These are phyloP conservation scores for Pseudogymnoascus sp. DNA, from an alignment of 2,329 filamentous ascomycete genomes.

Conservation along the genomic window DNA sequence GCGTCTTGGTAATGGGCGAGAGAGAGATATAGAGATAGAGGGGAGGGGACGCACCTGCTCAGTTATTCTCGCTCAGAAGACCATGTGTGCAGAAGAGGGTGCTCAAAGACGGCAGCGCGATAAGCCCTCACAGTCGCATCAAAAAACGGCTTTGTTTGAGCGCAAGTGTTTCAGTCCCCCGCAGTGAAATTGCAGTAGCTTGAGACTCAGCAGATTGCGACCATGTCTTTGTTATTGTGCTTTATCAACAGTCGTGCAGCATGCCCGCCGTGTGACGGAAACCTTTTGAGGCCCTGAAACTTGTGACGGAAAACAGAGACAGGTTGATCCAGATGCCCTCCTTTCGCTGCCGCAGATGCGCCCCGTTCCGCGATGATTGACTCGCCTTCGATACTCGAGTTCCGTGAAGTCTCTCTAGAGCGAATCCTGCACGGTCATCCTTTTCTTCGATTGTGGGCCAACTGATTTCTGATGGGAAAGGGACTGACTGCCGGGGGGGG, in stretches of 20 bases:
- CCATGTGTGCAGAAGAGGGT: neutral
- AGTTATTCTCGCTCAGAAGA: conserved; percentile 5
- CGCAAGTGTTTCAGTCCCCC: conserved; percentile 1
- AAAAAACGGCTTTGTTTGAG: conserved; percentile 3
- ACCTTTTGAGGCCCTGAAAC: conserved; percentile 6
- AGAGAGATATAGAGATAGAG: neutral
- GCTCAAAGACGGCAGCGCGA: neutral
- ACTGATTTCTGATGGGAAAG: conserved; percentile 1
- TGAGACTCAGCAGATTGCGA: conserved; percentile 3
- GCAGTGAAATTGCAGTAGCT: neutral
- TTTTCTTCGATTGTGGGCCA: neutral
- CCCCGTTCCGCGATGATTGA: neutral
- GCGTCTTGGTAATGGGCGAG: neutral
- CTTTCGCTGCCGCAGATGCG: neutral
- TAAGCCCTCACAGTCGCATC: neutral
- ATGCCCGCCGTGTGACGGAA: neutral
- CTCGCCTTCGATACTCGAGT: neutral
- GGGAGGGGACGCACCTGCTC: neutral
- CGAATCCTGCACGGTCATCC: neutral
- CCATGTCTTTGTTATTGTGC: conserved; percentile 7
- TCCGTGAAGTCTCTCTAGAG: neutral
- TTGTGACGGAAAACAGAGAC: conserved; percentile 5
- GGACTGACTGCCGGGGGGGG: neutral
- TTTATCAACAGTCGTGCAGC: conserved; percentile 5
- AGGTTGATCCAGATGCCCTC: neutral